These are phyloP conservation scores for Daldinia grandis DNA, from an alignment of 495 filamentous ascomycete genomes.

Conservation along the genomic window DNA sequence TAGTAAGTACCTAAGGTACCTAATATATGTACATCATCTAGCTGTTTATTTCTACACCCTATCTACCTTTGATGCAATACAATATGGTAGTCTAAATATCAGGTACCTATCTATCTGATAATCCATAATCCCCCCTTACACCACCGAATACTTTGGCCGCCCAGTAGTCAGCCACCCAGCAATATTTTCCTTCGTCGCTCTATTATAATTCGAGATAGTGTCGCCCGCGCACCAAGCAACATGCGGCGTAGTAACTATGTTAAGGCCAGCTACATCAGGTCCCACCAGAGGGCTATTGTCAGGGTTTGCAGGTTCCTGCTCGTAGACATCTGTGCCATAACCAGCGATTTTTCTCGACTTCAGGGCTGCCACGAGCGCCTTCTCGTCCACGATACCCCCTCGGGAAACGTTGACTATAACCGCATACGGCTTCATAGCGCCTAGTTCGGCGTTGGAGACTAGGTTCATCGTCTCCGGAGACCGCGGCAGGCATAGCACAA, in stretches of 20 bases:
- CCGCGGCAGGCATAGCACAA: conserved; percentile 59
- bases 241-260: conserved; percentile 53
- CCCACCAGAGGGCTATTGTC: conserved; percentile 36
- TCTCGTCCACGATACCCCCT: conserved; percentile 66
- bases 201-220: conserved; percentile 50
- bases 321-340: conserved; percentile 64
- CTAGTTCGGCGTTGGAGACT: conserved; percentile 58
- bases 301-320: conserved; percentile 57
- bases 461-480: conserved; percentile 55
- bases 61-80: neutral
- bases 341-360: conserved; percentile 57
- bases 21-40: neutral
- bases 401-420: conserved; percentile 65
- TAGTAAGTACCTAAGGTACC: neutral
- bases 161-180: conserved; percentile 34
- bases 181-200: conserved; percentile 42
- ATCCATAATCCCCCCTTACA: neutral
- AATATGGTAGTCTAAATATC: neutral
- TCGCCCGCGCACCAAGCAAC: conserved; percentile 53
- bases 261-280: conserved; percentile 43
- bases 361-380: conserved; percentile 58
- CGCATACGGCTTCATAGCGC: conserved; percentile 56
- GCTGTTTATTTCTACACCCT: neutral
- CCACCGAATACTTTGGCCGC: conserved; percentile 32
- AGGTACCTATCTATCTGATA: neutral